Evolutionary conservation across 176 grass and related monocot species (phyloP).

Genomic region (Carex littledalei): DNA sequence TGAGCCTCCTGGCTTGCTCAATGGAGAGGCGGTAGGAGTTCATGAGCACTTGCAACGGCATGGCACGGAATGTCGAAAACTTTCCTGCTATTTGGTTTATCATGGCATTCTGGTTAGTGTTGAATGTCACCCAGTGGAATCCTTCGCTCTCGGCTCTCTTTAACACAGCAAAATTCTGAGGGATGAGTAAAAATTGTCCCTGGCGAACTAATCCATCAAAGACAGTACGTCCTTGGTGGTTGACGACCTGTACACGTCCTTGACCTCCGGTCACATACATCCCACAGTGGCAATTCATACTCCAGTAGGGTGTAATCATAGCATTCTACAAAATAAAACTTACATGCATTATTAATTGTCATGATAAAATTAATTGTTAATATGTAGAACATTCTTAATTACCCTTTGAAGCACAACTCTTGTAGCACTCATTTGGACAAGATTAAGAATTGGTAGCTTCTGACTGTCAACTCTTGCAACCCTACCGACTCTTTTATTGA

Average conservation of each 20-base stretch:
- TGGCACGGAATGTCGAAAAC: not conserved
- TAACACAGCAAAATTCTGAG: conserved; percentile 13
- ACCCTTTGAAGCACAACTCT: conserved; percentile 30
- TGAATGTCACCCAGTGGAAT: conserved; percentile 24
- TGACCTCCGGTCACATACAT: conserved; percentile 29
- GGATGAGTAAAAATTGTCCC: conserved; percentile 24
- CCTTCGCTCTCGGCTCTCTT: conserved; percentile 8
- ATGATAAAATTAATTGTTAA: too few relatives aligned
- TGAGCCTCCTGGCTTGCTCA: conserved; percentile 22
- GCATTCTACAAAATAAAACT: conserved; percentile 11
- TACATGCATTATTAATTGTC: too few relatives aligned
- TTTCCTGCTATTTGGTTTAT: not conserved
- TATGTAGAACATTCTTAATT: too few relatives aligned
- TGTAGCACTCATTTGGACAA: conserved; percentile 33
- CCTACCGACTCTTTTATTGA: conserved; percentile 12
- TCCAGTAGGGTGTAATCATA: conserved; percentile 19
- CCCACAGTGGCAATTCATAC: conserved; percentile 24
- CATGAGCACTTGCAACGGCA: conserved; percentile 20
- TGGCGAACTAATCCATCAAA: conserved; percentile 4
- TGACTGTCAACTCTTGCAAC: conserved; percentile 23
- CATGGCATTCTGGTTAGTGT: conserved; percentile 22
- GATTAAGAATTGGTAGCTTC: conserved; percentile 29
- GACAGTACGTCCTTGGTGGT: not conserved
- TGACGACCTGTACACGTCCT: not conserved
- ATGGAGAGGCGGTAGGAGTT: conserved; percentile 22